A percentile compares a stretch with the other conserved stretches of the same genome.
Evolutionary conservation across 306 rosid species (phyloP).

Genomic region (Rubus idaeus): DNA sequence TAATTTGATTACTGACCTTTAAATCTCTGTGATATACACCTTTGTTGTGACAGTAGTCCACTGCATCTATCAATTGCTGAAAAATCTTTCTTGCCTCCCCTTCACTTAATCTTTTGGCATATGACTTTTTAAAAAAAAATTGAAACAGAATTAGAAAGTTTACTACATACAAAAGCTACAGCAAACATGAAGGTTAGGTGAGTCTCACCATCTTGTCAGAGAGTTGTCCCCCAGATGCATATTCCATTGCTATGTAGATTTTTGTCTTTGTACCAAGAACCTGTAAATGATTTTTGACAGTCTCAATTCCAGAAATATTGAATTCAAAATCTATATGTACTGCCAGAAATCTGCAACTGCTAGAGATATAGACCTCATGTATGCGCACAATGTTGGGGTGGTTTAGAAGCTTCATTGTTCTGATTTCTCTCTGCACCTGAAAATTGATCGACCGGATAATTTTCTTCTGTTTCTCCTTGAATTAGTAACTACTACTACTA

Average conservation of each 20-base stretch:
- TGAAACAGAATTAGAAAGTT: constrained; percentile 23
- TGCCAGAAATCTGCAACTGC: neutral
- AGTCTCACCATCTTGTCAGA: constrained; percentile 68
- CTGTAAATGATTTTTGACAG: constrained; percentile 31
- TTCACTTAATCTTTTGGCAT: constrained; percentile 46
- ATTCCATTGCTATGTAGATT: constrained; percentile 79
- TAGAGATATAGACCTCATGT: constrained; percentile 50
- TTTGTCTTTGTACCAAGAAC: constrained; percentile 72
- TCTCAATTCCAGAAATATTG: neutral
- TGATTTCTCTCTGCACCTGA: constrained; percentile 85
- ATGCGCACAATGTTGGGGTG: constrained; percentile 77
- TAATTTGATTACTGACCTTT: constrained; percentile 47
- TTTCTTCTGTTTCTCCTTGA: neutral
- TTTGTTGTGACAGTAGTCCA: constrained; percentile 70
- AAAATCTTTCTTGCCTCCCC: constrained; percentile 69
- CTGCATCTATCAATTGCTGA: constrained; percentile 77
- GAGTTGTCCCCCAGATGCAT: constrained; percentile 67
- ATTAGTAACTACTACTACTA: neutral
- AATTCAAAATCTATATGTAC: neutral
- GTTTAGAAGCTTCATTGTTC: constrained; percentile 72
- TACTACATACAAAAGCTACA: neutral
- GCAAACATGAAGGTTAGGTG: constrained; percentile 5
- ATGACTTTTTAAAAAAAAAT: constrained; percentile 35
- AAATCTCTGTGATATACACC: constrained; percentile 82
- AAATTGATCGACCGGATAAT: neutral